Percentiles rank a stretch among this genome's conserved stretches.
These are phyloP conservation scores for Nannochloropsis gaditana DNA, from an alignment of 108 stramenopile genomes.

Conservation along the genomic window DNA sequence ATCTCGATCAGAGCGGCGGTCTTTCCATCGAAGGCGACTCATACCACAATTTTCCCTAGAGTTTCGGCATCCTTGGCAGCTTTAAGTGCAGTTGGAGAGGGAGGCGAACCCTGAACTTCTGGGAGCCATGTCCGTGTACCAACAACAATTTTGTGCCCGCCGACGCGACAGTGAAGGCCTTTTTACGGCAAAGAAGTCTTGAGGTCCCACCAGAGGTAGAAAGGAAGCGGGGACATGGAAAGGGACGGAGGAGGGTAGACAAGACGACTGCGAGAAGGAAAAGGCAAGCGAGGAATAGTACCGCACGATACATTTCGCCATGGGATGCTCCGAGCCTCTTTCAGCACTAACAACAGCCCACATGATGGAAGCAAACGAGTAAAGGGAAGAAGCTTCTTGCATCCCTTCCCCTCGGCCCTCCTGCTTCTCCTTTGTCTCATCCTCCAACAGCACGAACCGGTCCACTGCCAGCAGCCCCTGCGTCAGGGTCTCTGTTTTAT, in stretches of 20 bases:
- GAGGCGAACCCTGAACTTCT: constrained; percentile 25
- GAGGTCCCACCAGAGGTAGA: too few species aligned
- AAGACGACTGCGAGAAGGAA: too few species aligned
- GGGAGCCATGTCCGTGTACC: too few species aligned
- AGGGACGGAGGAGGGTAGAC: too few species aligned
- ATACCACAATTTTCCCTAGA: constrained; percentile 34
- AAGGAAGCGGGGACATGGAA: too few species aligned
- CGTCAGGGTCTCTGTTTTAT: constrained; percentile 98
- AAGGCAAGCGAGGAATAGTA: too few species aligned
- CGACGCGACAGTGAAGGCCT: neutral
- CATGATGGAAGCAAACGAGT: constrained; percentile 2
- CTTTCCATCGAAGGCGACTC: constrained; percentile 35
- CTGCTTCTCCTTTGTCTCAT: neutral
- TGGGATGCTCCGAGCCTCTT: constrained; percentile 25
- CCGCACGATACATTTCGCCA: neutral
- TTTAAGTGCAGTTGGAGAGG: neutral
- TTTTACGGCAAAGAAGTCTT: neutral
- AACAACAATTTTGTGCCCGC: neutral
- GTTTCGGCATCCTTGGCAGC: neutral
- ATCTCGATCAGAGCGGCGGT: constrained; percentile 70
- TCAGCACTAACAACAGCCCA: constrained; percentile 22
- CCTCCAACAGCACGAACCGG: constrained; percentile 34
- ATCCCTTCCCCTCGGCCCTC: neutral
- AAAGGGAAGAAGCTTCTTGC: neutral
- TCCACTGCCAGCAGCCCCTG: constrained; percentile 59